phyloP scores from a whole-genome alignment of 164 flowering plant genomes.

The Santalum album region DNA sequence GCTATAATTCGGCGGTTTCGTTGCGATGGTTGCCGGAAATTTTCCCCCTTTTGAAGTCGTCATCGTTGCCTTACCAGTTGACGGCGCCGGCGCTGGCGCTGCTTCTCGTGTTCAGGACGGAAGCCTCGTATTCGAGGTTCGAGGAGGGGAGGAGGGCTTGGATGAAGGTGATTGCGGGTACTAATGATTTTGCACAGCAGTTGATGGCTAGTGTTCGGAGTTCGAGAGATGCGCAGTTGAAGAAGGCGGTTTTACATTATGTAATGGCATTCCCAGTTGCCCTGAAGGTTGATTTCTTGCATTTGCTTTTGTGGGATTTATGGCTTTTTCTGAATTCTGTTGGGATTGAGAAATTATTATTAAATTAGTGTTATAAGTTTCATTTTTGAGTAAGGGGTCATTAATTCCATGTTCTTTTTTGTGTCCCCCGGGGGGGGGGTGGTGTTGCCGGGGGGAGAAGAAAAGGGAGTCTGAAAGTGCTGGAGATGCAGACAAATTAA shows the following conservation, averaged over 20 bases:
- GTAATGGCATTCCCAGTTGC: slow-evolving; percentile 83
- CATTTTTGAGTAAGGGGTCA: too few species aligned
- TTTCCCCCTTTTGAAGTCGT: slow-evolving; percentile 60
- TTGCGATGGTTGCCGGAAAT: slow-evolving; percentile 51
- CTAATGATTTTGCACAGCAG: slow-evolving; percentile 66
- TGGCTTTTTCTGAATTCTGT: too few species aligned
- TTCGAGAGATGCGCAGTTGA: slow-evolving; percentile 26
- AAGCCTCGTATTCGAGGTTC: slow-evolving; percentile 85
- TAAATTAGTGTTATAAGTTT: too few species aligned
- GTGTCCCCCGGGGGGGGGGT: too few species aligned
- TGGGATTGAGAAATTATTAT: too few species aligned
- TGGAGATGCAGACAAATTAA: too few species aligned
- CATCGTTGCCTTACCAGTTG: slow-evolving; percentile 82
- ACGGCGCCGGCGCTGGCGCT: slow-evolving; percentile 94
- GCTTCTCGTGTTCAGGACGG: slow-evolving; percentile 78
- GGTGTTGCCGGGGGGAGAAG: too few species aligned
- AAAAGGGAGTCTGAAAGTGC: too few species aligned
- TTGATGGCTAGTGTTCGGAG: slow-evolving; percentile 44
- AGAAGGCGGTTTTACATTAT: slow-evolving; percentile 57
- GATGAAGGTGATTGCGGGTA: slow-evolving; percentile 60
- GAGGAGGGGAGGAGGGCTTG: slow-evolving; percentile 90
- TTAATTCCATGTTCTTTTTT: too few species aligned
- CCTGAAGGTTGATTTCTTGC: slow-evolving; percentile 50
- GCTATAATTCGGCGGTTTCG: slow-evolving; percentile 58
- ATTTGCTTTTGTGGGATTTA: too few species aligned